Evolutionary conservation across 164 flowering plant species (phyloP), one percentile per base, ranked within the genome.

Genomic region (Echeveria elegans): DNA sequence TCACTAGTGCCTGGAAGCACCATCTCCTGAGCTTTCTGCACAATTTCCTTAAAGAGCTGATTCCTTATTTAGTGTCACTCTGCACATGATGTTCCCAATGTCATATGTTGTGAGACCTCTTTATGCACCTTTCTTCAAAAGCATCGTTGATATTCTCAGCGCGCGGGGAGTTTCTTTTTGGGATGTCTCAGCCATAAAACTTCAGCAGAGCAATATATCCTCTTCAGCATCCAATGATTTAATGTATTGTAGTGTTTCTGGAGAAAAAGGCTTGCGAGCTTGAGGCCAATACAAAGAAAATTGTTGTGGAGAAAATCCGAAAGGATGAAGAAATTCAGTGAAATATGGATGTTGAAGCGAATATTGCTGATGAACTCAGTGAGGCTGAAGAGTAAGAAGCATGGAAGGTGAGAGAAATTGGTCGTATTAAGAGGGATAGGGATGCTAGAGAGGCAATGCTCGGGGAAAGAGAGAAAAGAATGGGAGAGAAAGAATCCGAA

Each of bases 401-500:
- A 47, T 92, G 96, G 98, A 92, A 89, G 77, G 78, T 67, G 5
- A 85, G 98, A 67, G 98, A 92, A 79, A 88, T 89, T 73, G 88
- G 88, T 2, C 87, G 98, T 80, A 84, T 92, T 69, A 89, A 88
- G 86, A 84, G 95, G 74, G 98, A 92, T 71, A 82, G 96, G 69
- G 98, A 89, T 63, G 91, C 73, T 43, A 66, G 95, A 21, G 98
- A 92, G 21, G 88, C 91, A 1, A 75, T 81, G 85, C 12, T 84
- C 77, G 89, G 82, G 85, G 96, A 88, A 78, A 92, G 56, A 92
- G 77, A 73, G 96, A 70, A 86, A 88, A 50, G 95, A 88, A 68
- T 92, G 96, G 96, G 98, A 92, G 79, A 83, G 95, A 82, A 92
- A 78, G 85, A 89, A 89, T 73, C 96, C 93, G 0, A 92, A 85